These are phyloP conservation scores for Candida chilensis DNA, from an alignment of 805 yeast species.

Conservation along the genomic window DNA sequence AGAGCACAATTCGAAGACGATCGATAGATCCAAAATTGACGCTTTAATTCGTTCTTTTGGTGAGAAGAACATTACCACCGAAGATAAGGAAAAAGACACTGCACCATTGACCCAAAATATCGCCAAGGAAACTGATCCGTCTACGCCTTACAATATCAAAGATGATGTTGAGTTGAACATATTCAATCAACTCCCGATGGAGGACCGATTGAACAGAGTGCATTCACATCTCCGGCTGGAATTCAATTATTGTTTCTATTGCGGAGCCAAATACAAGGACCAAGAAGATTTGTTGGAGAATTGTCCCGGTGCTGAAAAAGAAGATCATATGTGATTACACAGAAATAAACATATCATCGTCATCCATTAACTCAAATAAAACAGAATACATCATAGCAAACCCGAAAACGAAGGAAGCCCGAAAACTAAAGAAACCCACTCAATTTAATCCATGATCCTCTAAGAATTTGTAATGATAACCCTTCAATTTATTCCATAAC, in stretches of 20 bases:
- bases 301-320: constrained; percentile 42
- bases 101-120: constrained; percentile 1
- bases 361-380: too few species aligned
- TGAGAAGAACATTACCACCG: background rate
- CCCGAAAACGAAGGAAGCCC: too few species aligned
- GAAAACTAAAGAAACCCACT: too few species aligned
- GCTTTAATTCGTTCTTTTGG: too few species aligned
- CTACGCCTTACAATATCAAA: constrained; percentile 3
- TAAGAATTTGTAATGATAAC: too few species aligned
- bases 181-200: constrained; percentile 12
- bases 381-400: too few species aligned
- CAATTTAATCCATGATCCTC: too few species aligned
- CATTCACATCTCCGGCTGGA: constrained; percentile 26
- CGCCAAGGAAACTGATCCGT: constrained; percentile 3
- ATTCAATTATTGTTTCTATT: constrained; percentile 38
- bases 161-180: constrained; percentile 18
- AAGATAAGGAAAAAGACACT: background rate
- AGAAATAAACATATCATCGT: too few species aligned
- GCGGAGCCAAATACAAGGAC: constrained; percentile 30
- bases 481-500: constrained; percentile 61
- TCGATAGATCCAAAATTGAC: too few species aligned
- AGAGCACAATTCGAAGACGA: too few species aligned
- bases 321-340: too few species aligned
- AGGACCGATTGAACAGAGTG: constrained; percentile 19
- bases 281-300: constrained; percentile 23